These are phyloP conservation scores for Oryza coarctata DNA, from an alignment of 176 grass and related monocot species.

Conservation along the genomic window DNA sequence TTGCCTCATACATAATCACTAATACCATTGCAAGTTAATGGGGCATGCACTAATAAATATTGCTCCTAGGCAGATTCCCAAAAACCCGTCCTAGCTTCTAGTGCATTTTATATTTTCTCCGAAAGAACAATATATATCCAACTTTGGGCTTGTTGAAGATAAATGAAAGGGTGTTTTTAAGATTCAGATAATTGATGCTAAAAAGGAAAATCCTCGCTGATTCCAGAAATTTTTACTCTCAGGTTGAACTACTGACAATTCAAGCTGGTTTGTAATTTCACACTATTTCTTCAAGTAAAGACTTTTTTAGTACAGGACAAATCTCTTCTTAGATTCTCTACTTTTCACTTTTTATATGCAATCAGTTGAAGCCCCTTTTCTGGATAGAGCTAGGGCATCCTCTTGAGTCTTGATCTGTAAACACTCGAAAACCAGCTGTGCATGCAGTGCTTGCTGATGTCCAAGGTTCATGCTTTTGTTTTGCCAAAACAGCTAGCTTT, in stretches of 20 bases:
- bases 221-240: background rate
- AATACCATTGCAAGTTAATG: constrained; percentile 32
- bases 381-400: constrained; percentile 32
- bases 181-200: background rate
- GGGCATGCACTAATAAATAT: constrained; percentile 38
- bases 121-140: background rate
- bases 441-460: constrained; percentile 2
- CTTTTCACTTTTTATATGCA: constrained; percentile 9
- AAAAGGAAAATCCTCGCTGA: background rate
- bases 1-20: constrained; percentile 19
- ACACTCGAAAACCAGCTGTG: background rate
- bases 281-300: background rate
- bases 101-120: background rate
- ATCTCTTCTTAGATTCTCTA: constrained; percentile 33
- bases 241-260: background rate
- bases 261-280: constrained; percentile 1
- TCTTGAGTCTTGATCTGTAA: background rate
- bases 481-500: constrained; percentile 25
- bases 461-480: constrained; percentile 20
- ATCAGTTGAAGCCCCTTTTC: background rate
- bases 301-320: constrained; percentile 20
- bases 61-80: constrained; percentile 49
- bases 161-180: background rate
- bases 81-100: constrained; percentile 34
- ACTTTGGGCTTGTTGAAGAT: background rate